These are phyloP conservation scores for Lipomyces kockii DNA, from an alignment of 805 yeast genomes.

Conservation along the genomic window DNA sequence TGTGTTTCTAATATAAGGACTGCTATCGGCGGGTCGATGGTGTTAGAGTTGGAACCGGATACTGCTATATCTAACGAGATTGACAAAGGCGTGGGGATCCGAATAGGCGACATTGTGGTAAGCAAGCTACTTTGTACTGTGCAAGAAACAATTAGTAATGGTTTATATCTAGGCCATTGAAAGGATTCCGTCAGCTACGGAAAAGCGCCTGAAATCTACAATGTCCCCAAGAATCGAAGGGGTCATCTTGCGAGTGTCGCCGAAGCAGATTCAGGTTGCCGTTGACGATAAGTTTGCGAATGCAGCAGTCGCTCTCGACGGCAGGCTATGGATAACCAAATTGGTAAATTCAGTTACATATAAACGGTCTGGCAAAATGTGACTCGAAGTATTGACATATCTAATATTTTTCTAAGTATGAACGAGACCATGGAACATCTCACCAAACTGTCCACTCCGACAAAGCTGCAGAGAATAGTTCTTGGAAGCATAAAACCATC, in stretches of 20 bases:
- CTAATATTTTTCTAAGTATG: slow-evolving; percentile 48
- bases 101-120: slow-evolving; percentile 37
- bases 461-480: slow-evolving; percentile 52
- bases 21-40: slow-evolving; percentile 77
- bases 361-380: slow-evolving; percentile 41
- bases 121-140: neutral
- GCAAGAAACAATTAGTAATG: neutral
- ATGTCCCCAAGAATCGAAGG: slow-evolving; percentile 54
- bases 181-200: slow-evolving; percentile 26
- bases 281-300: slow-evolving; percentile 64
- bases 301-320: slow-evolving; percentile 53
- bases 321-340: slow-evolving; percentile 69
- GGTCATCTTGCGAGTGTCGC: slow-evolving; percentile 62
- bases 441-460: slow-evolving; percentile 50
- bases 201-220: slow-evolving; percentile 17
- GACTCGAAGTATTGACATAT: neutral
- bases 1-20: slow-evolving; percentile 64
- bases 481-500: slow-evolving; percentile 51
- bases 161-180: slow-evolving; percentile 18
- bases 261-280: slow-evolving; percentile 59
- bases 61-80: slow-evolving; percentile 49
- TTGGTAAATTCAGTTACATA: slow-evolving; percentile 51
- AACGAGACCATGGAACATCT: slow-evolving; percentile 67
- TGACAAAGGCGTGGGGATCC: slow-evolving; percentile 36
- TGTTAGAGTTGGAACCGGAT: slow-evolving; percentile 67